Conservation (phyloP, 1,284 basidiomycete species). For the Puccinia horiana region DNA sequence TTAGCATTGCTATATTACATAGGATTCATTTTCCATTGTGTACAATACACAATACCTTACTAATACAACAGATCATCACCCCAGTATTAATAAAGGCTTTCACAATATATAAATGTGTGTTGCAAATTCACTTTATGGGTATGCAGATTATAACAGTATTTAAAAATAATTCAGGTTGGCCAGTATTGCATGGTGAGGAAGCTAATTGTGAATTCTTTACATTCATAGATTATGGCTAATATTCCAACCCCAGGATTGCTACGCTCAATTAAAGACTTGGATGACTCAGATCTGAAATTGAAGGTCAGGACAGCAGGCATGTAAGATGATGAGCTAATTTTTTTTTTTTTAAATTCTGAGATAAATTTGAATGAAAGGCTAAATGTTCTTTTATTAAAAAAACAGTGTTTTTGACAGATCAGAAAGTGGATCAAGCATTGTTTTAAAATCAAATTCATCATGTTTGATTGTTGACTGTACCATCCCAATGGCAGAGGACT, state of each 20-base stretch:
- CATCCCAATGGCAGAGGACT: neutral
- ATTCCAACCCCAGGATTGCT: constrained; percentile 16
- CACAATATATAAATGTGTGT: too few species aligned
- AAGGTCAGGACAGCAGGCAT: constrained; percentile 2
- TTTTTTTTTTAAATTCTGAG: neutral
- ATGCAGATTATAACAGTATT: too few species aligned
- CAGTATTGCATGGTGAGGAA: too few species aligned
- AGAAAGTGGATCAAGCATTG: neutral
- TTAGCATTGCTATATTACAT: too few species aligned
- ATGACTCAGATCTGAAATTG: neutral
- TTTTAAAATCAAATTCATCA: neutral
- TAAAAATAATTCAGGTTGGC: too few species aligned
- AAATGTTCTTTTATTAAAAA: neutral
- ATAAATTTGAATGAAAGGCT: neutral
- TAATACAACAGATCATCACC: too few species aligned
- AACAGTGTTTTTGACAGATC: constrained; percentile 14
- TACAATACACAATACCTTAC: too few species aligned
- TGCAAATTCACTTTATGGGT: too few species aligned
- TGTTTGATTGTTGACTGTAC: constrained; percentile 2
- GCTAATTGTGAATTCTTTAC: too few species aligned
- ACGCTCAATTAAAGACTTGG: constrained; percentile 1
- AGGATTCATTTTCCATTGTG: too few species aligned
- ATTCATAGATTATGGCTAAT: constrained; percentile 15
- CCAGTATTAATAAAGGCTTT: too few species aligned
- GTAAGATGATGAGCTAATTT: neutral